Base-by-base conservation (phyloP, 176 grass and related monocot genomes). In the Carex cristatella region DNA sequence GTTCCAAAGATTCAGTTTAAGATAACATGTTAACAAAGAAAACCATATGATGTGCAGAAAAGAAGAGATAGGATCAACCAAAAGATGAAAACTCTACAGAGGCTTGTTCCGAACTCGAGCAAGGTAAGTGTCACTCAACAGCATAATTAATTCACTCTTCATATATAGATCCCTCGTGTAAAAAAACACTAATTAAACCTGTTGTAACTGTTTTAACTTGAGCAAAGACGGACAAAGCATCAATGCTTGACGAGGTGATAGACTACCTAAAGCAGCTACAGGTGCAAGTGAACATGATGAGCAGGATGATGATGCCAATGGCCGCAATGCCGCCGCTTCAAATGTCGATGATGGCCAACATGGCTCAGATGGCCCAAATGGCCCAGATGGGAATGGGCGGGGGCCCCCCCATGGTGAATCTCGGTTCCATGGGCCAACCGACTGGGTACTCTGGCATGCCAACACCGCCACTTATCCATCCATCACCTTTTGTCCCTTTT, bases 241-340 rank as follows among this genome's bases (percentile, higher is more conserved):
- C 96, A 62, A 95, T 99, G 93, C 89, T 99, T 38, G 96, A 94
- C 69, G 96, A 99, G 93, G 96, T 84, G 88, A 95, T 99, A 86
- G 93, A 92, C 60, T 90, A 99, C 88, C 84, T 99, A 90, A 99
- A 95, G 91, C 93, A 95, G 81, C 85, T 99, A 58, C 96, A 99
- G 81, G 83, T 88, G 5, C 93, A 94, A 81, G 83, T 89, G 57
- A 93, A 88, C 88, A 84, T 92, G 91, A 99, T 99, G 88, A 87
- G 84, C 87, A 91, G 89, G 69, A 89, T 98, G 91, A 95, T 92
- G 91, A 91, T 95, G 93, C 91, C 95, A 66, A 92, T 98, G 88
- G 51, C 92, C 8, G 14, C 65, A 14, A 92, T 92, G 93, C 85
- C 83, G 13, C 93, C 86, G 81, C 62, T 95, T 23, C 96, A 94